A percentile compares a stretch with the other conserved stretches of the same genome.
Evolutionary conservation across 2,329 filamentous ascomycete genomes (phyloP).

Genomic region (Clathrospora elynae): DNA sequence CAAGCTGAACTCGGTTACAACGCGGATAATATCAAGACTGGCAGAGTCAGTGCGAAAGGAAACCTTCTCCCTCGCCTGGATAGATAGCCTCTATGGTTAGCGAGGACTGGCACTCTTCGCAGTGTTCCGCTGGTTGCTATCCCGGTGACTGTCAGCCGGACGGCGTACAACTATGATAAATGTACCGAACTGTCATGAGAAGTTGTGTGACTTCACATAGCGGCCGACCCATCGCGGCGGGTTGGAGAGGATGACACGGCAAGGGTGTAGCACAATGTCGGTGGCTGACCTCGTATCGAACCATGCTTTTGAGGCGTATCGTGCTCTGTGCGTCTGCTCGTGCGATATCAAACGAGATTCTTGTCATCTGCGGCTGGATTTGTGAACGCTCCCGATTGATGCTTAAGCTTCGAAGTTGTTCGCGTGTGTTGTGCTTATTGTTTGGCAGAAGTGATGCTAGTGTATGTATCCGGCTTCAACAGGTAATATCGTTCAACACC

Average conservation of each 20-base stretch:
- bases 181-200: constrained; percentile 18
- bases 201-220: constrained; percentile 18
- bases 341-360: background rate
- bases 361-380: constrained; percentile 3
- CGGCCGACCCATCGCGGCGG: constrained; percentile 21
- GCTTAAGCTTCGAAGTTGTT: too few relatives aligned
- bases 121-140: constrained; percentile 7
- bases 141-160: constrained; percentile 11
- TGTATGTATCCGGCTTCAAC: constrained; percentile 3
- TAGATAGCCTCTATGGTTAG: too few relatives aligned
- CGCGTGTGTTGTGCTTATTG: constrained; percentile 5
- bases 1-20: too few relatives aligned
- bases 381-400: constrained; percentile 2
- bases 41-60: too few relatives aligned
- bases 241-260: constrained; percentile 12
- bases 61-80: background rate
- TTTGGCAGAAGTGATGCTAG: constrained; percentile 1
- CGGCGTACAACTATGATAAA: constrained; percentile 17
- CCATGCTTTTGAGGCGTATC: constrained; percentile 33
- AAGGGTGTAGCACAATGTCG: constrained; percentile 7
- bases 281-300: constrained; percentile 14
- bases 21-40: background rate
- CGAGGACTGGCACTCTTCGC: too few relatives aligned
- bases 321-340: constrained; percentile 7
- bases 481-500: background rate